Evolutionary conservation across 257 asterid species (phyloP).

Genomic region (Solanum tarijense): DNA sequence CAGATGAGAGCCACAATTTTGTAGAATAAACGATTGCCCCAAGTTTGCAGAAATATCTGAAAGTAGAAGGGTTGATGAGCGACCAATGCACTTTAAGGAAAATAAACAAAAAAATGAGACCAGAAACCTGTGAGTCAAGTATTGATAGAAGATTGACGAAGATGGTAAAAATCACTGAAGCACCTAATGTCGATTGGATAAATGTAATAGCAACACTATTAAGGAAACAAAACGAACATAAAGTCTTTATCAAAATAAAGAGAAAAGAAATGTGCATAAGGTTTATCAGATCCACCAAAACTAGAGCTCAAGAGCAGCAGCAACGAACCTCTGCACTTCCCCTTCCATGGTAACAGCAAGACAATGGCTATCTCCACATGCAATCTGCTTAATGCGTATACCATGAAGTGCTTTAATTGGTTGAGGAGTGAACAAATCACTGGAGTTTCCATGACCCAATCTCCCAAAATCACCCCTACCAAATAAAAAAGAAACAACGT

Average conservation of each 20-base stretch:
- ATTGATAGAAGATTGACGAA: not conserved
- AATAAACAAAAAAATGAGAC: not conserved
- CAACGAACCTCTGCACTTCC: constrained; percentile 76
- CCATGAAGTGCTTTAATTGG: constrained; percentile 85
- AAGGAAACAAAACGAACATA: not conserved
- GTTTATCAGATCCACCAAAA: not conserved
- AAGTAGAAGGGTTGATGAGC: not conserved
- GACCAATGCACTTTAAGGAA: not conserved
- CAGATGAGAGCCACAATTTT: not conserved
- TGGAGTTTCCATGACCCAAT: constrained; percentile 95
- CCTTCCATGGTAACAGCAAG: constrained; percentile 98
- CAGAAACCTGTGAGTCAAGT: not conserved
- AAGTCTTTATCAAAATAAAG: not conserved
- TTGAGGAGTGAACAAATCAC: constrained; percentile 89
- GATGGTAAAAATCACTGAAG: not conserved
- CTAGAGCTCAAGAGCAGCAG: not conserved
- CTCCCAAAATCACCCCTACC: constrained; percentile 99
- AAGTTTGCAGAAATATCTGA: not conserved
- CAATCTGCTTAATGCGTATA: constrained; percentile 75
- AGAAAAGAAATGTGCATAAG: not conserved
- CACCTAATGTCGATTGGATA: not conserved
- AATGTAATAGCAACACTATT: not conserved
- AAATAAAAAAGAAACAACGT: not conserved
- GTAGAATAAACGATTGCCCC: not conserved
- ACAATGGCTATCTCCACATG: constrained; percentile 99